phyloP scores from a whole-genome alignment of 148 eudicot genomes.

The Dysphania ambrosioides region DNA sequence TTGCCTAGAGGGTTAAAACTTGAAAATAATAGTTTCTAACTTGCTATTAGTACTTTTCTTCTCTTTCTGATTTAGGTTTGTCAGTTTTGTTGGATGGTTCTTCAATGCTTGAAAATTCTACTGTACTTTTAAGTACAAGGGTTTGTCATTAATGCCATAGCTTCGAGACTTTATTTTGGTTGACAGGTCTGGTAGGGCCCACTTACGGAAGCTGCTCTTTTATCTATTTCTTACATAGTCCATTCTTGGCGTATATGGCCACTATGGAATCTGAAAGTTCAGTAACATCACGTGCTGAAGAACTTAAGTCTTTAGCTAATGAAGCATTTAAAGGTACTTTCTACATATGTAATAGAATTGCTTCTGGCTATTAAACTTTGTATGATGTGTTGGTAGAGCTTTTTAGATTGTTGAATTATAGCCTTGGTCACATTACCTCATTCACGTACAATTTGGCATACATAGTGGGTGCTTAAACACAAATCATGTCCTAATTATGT shows the following conservation, averaged over 20 bases:
- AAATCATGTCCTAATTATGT: no score
- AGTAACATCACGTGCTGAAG: constrained; percentile 60
- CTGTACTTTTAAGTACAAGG: background rate
- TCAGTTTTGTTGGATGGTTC: background rate
- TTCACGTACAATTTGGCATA: no score
- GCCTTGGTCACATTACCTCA: no score
- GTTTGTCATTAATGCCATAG: background rate
- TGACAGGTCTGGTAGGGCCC: constrained; percentile 19
- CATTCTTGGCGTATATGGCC: constrained; percentile 32
- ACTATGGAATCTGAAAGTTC: constrained; percentile 62
- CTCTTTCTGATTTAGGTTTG: background rate
- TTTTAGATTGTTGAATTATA: no score
- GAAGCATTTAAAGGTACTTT: constrained; percentile 92
- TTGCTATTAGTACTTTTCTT: no score
- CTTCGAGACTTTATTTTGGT: constrained; percentile 16
- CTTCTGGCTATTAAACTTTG: background rate
- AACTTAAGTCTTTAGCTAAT: constrained; percentile 72
- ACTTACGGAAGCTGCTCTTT: constrained; percentile 16
- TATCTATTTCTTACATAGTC: constrained; percentile 8
- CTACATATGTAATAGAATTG: background rate
- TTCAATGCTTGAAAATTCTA: background rate
- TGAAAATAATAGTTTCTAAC: no score
- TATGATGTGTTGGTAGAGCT: no score
- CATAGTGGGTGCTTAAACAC: no score
- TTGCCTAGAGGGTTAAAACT: background rate